Conservation (phyloP, 176 grass and related monocot species). For the Aegilops tauschii region DNA sequence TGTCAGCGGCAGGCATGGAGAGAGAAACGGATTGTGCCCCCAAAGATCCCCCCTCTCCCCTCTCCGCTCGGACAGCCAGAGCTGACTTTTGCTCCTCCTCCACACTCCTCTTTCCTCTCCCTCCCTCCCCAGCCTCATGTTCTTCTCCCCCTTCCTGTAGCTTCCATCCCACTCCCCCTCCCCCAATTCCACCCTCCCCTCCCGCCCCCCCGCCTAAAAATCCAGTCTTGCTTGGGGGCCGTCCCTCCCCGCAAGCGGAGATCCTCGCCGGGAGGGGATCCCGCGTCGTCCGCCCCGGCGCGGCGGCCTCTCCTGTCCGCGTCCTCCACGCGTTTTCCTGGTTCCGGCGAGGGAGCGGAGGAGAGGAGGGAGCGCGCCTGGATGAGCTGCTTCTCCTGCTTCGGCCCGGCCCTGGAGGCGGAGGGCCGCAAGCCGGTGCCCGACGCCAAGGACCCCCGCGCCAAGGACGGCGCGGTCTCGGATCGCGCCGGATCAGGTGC, state of each 20-base stretch:
- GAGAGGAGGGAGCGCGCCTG: not conserved
- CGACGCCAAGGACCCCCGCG: slow-evolving; percentile 37
- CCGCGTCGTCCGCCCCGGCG: not conserved
- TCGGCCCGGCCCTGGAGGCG: slow-evolving; percentile 53
- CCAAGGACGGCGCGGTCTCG: slow-evolving; percentile 34
- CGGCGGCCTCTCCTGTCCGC: not conserved
- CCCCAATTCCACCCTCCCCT: slow-evolving; percentile 20
- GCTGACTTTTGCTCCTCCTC: slow-evolving; percentile 66
- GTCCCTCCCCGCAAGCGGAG: not conserved
- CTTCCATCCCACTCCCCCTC: slow-evolving; percentile 44
- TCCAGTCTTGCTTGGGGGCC: not conserved
- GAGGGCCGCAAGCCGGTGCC: slow-evolving; percentile 29
- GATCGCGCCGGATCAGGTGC: slow-evolving; percentile 60
- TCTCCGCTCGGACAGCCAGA: not conserved
- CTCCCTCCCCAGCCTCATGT: slow-evolving; percentile 15
- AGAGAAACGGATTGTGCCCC: slow-evolving; percentile 31
- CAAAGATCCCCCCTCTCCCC: slow-evolving; percentile 21
- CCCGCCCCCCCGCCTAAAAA: slow-evolving; percentile 12
- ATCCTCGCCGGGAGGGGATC: slow-evolving; percentile 2
- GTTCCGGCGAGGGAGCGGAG: not conserved
- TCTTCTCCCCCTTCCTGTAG: slow-evolving; percentile 29
- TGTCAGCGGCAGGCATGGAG: not conserved
- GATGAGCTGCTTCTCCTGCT: slow-evolving; percentile 93
- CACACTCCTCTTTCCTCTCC: slow-evolving; percentile 4
- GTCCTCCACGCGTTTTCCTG: not conserved